Conservation (phyloP, 331 rosid species). For the Spiraea crenata region DNA sequence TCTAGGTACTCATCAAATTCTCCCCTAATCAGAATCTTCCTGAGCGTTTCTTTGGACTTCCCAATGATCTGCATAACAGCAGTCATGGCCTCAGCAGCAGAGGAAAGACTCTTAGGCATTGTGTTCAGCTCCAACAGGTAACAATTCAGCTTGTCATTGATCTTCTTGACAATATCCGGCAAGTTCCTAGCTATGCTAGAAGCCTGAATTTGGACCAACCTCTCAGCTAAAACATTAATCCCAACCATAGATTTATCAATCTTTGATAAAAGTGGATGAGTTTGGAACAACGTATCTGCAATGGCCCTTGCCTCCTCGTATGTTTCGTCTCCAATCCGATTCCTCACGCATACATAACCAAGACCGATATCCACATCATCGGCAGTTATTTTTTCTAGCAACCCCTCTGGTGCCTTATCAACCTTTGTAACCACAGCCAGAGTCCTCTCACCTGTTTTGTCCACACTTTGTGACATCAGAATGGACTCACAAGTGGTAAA, state of each 20-base stretch:
- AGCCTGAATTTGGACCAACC: conserved; percentile 26
- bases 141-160: conserved; percentile 14
- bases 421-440: no score
- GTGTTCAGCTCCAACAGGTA: conserved; percentile 2
- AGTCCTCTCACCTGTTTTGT: no score
- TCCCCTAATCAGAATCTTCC: conserved; percentile 11
- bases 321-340: conserved; percentile 21
- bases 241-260: no score
- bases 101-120: neutral
- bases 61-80: conserved; percentile 15
- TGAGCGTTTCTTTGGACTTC: neutral
- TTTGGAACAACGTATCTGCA: neutral
- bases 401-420: no score
- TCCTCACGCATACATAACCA: no score
- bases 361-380: no score
- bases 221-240: conserved; percentile 19
- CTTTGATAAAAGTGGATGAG: conserved; percentile 13
- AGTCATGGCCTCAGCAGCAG: conserved; percentile 12
- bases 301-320: conserved; percentile 5
- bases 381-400: no score
- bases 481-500: no score
- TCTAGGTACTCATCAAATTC: conserved; percentile 19
- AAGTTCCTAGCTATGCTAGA: conserved; percentile 9
- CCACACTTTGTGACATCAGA: no score
- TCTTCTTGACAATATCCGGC: conserved; percentile 15